Evolutionary conservation across 2,329 filamentous ascomycete species (phyloP).

Genomic region (Falciphora oryzae): DNA sequence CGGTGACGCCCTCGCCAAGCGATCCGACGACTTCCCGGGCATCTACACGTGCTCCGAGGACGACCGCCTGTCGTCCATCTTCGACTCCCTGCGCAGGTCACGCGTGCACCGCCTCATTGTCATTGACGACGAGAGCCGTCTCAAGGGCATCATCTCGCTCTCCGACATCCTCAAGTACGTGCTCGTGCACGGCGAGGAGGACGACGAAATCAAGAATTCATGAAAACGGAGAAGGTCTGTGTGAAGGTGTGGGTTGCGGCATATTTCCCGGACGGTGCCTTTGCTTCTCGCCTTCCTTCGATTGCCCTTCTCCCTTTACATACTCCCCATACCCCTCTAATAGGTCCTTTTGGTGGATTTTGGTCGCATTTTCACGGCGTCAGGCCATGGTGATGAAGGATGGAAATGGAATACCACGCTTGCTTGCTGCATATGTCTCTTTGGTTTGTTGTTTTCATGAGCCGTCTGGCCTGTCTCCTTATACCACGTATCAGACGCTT

Average conservation of each 20-base stretch:
- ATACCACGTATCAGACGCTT: too few relatives aligned
- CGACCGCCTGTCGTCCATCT: slow-evolving; percentile 90
- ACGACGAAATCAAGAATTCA: slow-evolving; percentile 30
- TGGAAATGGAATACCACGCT: slow-evolving; percentile 1
- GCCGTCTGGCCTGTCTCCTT: too few relatives aligned
- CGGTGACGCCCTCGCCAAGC: slow-evolving; percentile 81
- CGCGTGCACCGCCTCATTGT: slow-evolving; percentile 90
- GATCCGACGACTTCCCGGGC: slow-evolving; percentile 85
- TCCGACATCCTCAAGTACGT: slow-evolving; percentile 97
- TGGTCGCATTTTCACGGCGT: slow-evolving; percentile 11
- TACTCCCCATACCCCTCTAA: too few relatives aligned
- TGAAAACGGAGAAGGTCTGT: background rate
- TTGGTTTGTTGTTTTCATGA: slow-evolving; percentile 2
- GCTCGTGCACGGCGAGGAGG: slow-evolving; percentile 67
- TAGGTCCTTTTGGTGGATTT: slow-evolving; percentile 3
- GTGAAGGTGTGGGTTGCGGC: background rate
- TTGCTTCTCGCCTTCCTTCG: background rate
- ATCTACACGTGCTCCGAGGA: slow-evolving; percentile 94
- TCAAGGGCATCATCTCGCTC: slow-evolving; percentile 85
- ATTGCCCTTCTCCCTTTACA: too few relatives aligned
- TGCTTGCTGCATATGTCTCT: background rate
- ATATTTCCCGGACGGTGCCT: background rate
- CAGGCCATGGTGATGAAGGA: slow-evolving; percentile 1
- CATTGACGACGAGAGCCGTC: slow-evolving; percentile 79
- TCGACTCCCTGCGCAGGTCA: slow-evolving; percentile 93